phyloP scores from a whole-genome alignment of 768 basidiomycete species.

The Amanita muscaria region DNA sequence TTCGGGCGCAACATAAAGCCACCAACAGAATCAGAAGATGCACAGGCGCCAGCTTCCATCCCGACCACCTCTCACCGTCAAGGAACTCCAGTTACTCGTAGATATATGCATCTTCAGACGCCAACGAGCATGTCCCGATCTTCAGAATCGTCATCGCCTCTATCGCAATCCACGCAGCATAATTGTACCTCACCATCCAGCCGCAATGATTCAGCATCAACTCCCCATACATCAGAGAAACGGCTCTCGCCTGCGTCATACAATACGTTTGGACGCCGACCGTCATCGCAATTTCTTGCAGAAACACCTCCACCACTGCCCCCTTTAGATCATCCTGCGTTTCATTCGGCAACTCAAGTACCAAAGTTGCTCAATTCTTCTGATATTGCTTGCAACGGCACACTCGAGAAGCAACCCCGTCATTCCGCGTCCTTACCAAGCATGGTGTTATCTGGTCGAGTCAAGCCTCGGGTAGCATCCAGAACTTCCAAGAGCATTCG shows the following conservation, averaged over 20 bases:
- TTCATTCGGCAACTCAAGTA: conserved; percentile 10
- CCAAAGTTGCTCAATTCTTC: neutral
- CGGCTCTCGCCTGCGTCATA: conserved; percentile 21
- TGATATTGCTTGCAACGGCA: neutral
- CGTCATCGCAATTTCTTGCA: conserved; percentile 19
- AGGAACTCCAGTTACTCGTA: neutral
- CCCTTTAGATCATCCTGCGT: conserved; percentile 40
- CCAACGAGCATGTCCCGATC: conserved; percentile 3
- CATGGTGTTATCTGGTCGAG: neutral
- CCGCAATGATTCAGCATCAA: conserved; percentile 16
- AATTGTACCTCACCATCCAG: conserved; percentile 5
- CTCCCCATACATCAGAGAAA: conserved; percentile 26
- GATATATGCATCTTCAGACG: neutral
- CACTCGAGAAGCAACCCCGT: conserved; percentile 1
- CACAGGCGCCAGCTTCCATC: no score
- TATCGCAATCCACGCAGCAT: neutral
- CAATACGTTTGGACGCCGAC: conserved; percentile 20
- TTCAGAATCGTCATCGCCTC: conserved; percentile 1
- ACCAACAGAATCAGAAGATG: neutral
- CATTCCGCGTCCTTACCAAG: conserved; percentile 5
- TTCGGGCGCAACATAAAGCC: conserved; percentile 3
- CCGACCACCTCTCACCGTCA: neutral
- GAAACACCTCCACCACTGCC: conserved; percentile 45
- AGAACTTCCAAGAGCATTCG: conserved; percentile 1
- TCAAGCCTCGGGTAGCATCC: neutral